Percentiles rank a stretch among this genome's conserved stretches.
Evolutionary conservation across 805 yeast species (phyloP).

Genomic region (Candida pseudofarinosa): DNA sequence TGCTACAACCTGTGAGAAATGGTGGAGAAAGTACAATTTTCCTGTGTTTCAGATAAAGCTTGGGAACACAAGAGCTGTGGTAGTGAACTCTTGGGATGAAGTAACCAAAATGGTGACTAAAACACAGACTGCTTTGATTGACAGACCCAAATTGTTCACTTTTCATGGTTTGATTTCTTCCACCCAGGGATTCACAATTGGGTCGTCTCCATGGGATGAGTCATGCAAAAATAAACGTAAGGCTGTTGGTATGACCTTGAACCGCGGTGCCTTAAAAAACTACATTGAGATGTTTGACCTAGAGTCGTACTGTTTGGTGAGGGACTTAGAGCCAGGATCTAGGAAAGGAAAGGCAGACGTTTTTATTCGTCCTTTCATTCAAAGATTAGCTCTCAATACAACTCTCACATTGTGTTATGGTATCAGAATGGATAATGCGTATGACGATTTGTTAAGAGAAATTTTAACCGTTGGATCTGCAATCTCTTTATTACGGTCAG

Average conservation of each 20-base stretch:
- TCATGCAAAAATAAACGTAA: constrained; percentile 29
- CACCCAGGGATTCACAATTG: constrained; percentile 37
- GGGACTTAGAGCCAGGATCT: constrained; percentile 16
- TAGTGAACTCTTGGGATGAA: constrained; percentile 5
- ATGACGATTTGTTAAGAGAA: constrained; percentile 20
- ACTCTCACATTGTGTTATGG: constrained; percentile 38
- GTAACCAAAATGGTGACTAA: constrained; percentile 3
- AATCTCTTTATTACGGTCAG: constrained; percentile 29
- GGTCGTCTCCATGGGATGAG: constrained; percentile 42
- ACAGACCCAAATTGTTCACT: constrained; percentile 3
- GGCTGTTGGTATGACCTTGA: constrained; percentile 36
- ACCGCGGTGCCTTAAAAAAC: constrained; percentile 31
- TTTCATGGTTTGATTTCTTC: constrained; percentile 8
- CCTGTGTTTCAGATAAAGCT: constrained; percentile 11
- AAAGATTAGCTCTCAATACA: constrained; percentile 33
- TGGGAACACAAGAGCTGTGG: constrained; percentile 6
- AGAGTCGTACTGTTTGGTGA: constrained; percentile 28
- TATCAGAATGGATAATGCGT: constrained; percentile 27
- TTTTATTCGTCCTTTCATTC: constrained; percentile 23
- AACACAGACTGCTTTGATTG: constrained; percentile 5
- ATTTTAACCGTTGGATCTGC: constrained; percentile 24
- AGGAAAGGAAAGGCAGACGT: constrained; percentile 7
- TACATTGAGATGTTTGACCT: constrained; percentile 28
- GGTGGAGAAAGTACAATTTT: constrained; percentile 23
- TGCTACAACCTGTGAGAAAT: constrained; percentile 22